Evolutionary conservation across 768 basidiomycete species (phyloP).

Genomic region (Russula compacta): DNA sequence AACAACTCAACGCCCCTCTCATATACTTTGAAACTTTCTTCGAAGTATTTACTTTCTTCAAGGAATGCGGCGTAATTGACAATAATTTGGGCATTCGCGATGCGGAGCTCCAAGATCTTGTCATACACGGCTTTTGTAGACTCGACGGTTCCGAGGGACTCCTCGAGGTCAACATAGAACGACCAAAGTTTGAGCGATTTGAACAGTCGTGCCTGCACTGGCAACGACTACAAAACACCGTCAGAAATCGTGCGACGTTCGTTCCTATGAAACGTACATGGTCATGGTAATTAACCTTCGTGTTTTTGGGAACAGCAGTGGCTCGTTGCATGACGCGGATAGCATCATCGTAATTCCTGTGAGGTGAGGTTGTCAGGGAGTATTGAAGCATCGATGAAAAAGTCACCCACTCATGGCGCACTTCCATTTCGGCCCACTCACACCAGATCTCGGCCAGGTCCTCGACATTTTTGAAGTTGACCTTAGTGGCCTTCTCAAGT

Average conservation of each 20-base stretch:
- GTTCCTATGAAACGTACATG: slow-evolving; percentile 48
- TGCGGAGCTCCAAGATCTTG: slow-evolving; percentile 91
- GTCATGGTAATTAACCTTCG: slow-evolving; percentile 88
- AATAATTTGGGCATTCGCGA: slow-evolving; percentile 96
- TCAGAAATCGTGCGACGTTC: slow-evolving; percentile 14
- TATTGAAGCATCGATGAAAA: background rate
- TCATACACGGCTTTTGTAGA: slow-evolving; percentile 90
- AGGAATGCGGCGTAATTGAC: slow-evolving; percentile 96
- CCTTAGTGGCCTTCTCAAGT: slow-evolving; percentile 83
- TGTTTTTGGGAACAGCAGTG: slow-evolving; percentile 80
- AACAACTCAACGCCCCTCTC: slow-evolving; percentile 96
- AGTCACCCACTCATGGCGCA: slow-evolving; percentile 78
- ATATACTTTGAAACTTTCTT: slow-evolving; percentile 98
- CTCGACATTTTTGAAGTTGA: slow-evolving; percentile 92
- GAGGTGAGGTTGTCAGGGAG: slow-evolving; percentile 15
- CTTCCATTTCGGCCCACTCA: slow-evolving; percentile 98
- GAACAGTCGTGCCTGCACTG: slow-evolving; percentile 86
- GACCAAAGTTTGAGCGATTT: slow-evolving; percentile 99
- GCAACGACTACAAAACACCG: slow-evolving; percentile 45
- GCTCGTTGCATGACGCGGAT: slow-evolving; percentile 96
- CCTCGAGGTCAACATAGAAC: slow-evolving; percentile 95
- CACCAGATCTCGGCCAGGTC: slow-evolving; percentile 99
- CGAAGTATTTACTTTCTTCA: slow-evolving; percentile 96
- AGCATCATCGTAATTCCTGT: slow-evolving; percentile 92
- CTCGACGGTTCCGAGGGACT: slow-evolving; percentile 91